These are phyloP conservation scores for Paramecium tetraurelia DNA, from an alignment of 73 alveolate species.

Conservation along the genomic window DNA sequence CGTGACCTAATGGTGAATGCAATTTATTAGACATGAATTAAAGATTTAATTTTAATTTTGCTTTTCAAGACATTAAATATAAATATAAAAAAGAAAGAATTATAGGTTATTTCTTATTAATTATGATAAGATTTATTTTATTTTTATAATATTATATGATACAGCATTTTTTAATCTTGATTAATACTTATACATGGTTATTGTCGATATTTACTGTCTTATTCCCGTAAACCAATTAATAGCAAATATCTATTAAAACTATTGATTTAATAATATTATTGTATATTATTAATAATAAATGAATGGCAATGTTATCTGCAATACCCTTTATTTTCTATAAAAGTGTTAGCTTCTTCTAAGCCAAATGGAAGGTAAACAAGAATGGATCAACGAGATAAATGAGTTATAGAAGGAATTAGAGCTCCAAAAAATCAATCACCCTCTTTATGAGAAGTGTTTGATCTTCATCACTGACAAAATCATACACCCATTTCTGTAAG, in stretches of 20 bases:
- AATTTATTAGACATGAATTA: background rate
- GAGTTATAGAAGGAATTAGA: background rate
- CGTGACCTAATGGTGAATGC: constrained; percentile 12
- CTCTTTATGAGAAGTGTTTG: background rate
- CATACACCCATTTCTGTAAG: background rate
- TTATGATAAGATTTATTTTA: background rate
- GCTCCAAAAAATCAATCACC: background rate
- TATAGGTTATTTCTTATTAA: background rate
- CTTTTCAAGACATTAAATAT: background rate
- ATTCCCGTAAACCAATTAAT: background rate
- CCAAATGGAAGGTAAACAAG: background rate
- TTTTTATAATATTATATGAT: background rate
- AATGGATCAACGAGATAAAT: constrained; percentile 27
- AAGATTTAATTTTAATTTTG: background rate
- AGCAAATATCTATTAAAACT: background rate
- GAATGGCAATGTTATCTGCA: background rate
- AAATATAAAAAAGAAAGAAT: background rate
- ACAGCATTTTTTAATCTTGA: too few relatives aligned
- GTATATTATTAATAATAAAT: background rate
- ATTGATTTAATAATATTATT: background rate
- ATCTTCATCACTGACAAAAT: background rate
- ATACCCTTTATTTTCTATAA: background rate
- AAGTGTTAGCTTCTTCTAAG: background rate
- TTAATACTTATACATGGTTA: too few relatives aligned
- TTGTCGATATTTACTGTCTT: background rate